Base-by-base conservation (phyloP, 2,329 filamentous ascomycete species). In the Xylariaceae sp. region DNA sequence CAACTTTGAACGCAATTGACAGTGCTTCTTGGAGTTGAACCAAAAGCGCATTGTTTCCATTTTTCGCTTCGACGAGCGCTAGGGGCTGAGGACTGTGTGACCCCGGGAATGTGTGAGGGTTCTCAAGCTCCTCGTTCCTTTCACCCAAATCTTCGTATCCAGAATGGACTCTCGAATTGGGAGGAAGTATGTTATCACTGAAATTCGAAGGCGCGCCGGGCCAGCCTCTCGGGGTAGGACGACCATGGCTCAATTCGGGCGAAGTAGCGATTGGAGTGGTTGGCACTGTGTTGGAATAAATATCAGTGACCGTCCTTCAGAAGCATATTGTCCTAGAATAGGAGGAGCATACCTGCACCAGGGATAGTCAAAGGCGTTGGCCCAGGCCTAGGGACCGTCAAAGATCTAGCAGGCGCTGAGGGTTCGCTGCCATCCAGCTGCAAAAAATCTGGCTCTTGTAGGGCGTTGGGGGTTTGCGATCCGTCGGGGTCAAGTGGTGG, bases 11-110 rank as follows among this genome's bases (percentile, higher is more conserved):
- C n/a, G n/a, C n/a, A n/a, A n/a, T 87, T 9, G 91, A 95, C 9
- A 98, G 73, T 19, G 84, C 81, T 59, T 86, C 81, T 7, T 93
- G 93, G 51, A 93, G 81, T 47, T 88, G 81, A 43, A 95, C n/a
- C n/a, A n/a, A n/a, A n/a, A n/a, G n/a, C n/a, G n/a, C n/a, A n/a
- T n/a, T n/a, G n/a, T n/a, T n/a, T n/a, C n/a, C n/a, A n/a, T n/a
- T n/a, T n/a, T n/a, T 76, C 7, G 90, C 91, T 60, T 95, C 87
- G 36, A 76, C 74, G 0, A 81, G 76, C 1, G 81, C 78, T 15
- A 90, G 59, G 1, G 83, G 83, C 4, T 88, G 87, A 0, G 89
- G 88, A 53, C 87, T 95, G n/a, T 77, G 72, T 0, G 89, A 87
- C 43, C 86, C 66, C 34, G 79, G 75, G 2, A 77, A 76, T 28